Evolutionary conservation across 2,329 filamentous ascomycete species (phyloP).

Genomic region (Alternaria sp.): DNA sequence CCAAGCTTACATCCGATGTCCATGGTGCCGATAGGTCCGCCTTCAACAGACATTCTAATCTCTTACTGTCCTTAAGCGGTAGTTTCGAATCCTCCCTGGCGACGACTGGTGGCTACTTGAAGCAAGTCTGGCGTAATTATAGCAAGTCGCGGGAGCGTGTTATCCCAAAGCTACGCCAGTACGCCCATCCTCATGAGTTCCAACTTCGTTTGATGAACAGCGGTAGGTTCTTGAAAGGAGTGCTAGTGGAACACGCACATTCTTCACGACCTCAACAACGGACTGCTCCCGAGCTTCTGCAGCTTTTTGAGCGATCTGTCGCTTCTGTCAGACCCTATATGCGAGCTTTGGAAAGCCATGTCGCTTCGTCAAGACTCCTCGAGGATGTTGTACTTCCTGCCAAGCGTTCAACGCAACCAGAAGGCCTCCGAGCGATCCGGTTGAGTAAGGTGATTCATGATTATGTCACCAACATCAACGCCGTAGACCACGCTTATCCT

Average conservation of each 20-base stretch:
- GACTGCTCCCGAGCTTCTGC: slow-evolving; percentile 17
- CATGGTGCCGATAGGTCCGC: not conserved
- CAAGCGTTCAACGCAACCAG: slow-evolving; percentile 29
- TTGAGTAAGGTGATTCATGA: slow-evolving; percentile 48
- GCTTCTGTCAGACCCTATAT: slow-evolving; percentile 24
- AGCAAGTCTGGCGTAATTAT: slow-evolving; percentile 26
- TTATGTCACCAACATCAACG: slow-evolving; percentile 8
- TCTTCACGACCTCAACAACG: not conserved
- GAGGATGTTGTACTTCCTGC: slow-evolving; percentile 27
- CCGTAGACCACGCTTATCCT: slow-evolving; percentile 49
- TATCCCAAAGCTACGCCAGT: slow-evolving; percentile 52
- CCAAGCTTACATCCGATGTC: slow-evolving; percentile 60
- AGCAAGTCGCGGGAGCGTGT: slow-evolving; percentile 38
- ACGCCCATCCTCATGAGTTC: slow-evolving; percentile 34
- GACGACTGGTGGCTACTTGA: slow-evolving; percentile 20
- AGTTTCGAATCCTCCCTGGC: slow-evolving; percentile 22
- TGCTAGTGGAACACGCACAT: not conserved
- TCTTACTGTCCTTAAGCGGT: slow-evolving; percentile 3
- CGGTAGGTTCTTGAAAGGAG: slow-evolving; percentile 7
- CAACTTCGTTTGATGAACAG: slow-evolving; percentile 32
- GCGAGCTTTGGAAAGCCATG: slow-evolving; percentile 6
- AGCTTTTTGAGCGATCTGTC: slow-evolving; percentile 18
- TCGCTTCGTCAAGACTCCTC: slow-evolving; percentile 22
- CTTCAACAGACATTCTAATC: not conserved
- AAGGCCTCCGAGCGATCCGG: slow-evolving; percentile 30